These are phyloP conservation scores for Dactylis glomerata DNA, from an alignment of 176 grass and related monocot species.

Conservation along the genomic window DNA sequence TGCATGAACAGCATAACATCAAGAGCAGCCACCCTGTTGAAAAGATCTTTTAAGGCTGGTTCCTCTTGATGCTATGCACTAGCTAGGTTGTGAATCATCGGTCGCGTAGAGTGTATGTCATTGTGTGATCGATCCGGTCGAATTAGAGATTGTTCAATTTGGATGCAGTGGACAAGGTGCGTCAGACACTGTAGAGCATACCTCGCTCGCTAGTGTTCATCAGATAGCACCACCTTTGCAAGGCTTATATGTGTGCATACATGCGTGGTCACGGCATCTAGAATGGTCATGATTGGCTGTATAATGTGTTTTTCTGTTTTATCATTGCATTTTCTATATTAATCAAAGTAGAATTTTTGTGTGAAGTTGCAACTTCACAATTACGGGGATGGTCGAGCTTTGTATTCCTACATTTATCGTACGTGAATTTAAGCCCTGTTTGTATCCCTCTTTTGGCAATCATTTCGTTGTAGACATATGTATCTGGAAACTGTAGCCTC, in stretches of 20 bases:
- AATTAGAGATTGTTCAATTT: constrained; percentile 15
- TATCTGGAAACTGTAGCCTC: too few species aligned
- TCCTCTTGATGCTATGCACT: constrained; percentile 75
- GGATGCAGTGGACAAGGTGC: constrained; percentile 1
- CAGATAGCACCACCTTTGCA: not conserved
- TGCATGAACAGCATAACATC: constrained; percentile 44
- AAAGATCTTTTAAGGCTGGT: constrained; percentile 51
- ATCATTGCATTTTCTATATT: not conserved
- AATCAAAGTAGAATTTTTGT: too few species aligned
- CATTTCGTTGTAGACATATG: too few species aligned
- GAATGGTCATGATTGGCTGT: not conserved
- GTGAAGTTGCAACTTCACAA: too few species aligned
- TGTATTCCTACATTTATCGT: too few species aligned
- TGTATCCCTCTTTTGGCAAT: too few species aligned
- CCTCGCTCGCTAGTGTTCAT: not conserved
- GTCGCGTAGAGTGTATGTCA: constrained; percentile 7
- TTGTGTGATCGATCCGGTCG: not conserved
- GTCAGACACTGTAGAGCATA: not conserved
- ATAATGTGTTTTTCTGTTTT: not conserved
- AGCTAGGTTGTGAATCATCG: not conserved
- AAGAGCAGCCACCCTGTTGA: constrained; percentile 63
- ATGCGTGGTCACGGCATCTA: not conserved
- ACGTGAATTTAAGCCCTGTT: too few species aligned
- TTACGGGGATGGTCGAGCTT: too few species aligned
- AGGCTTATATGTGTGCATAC: not conserved